These are phyloP conservation scores for Diutina sp. DNA, from an alignment of 1,139 yeast genomes.

Conservation along the genomic window DNA sequence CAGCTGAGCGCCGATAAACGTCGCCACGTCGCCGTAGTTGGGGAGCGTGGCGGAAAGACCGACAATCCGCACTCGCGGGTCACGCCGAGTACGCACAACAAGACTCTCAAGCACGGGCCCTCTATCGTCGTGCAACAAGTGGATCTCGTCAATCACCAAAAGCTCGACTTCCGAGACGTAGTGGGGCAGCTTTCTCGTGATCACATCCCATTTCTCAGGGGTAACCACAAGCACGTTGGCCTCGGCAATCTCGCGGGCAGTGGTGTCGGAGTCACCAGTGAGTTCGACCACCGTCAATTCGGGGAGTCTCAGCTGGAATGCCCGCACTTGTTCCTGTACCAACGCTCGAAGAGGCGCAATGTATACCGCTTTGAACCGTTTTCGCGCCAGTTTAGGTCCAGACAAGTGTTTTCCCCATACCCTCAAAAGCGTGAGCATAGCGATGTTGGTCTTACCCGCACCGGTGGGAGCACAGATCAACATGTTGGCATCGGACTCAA, in stretches of 20 bases:
- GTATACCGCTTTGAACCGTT: conserved; percentile 64
- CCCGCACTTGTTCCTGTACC: conserved; percentile 90
- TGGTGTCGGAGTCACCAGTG: conserved; percentile 80
- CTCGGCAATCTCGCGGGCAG: conserved; percentile 61
- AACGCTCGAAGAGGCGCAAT: conserved; percentile 92
- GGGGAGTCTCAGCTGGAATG: conserved; percentile 59
- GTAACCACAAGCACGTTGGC: conserved; percentile 87
- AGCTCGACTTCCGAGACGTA: conserved; percentile 75
- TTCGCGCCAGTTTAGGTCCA: neutral
- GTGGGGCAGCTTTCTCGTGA: conserved; percentile 79
- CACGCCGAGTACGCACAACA: conserved; percentile 90
- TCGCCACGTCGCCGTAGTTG: conserved; percentile 89
- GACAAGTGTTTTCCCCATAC: conserved; percentile 41
- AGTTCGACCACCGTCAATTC: conserved; percentile 69
- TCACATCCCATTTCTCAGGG: conserved; percentile 98
- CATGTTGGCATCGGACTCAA: conserved; percentile 55
- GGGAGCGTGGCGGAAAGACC: conserved; percentile 97
- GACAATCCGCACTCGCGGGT: conserved; percentile 49
- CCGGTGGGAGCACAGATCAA: conserved; percentile 96
- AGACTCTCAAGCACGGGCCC: conserved; percentile 95
- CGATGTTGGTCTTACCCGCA: conserved; percentile 96
- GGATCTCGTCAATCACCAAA: conserved; percentile 91
- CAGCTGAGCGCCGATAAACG: conserved; percentile 85
- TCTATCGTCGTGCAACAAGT: conserved; percentile 90
- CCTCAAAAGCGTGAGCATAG: conserved; percentile 64